Base-by-base conservation (phyloP, 768 basidiomycete genomes). In the Auricularia sp. region DNA sequence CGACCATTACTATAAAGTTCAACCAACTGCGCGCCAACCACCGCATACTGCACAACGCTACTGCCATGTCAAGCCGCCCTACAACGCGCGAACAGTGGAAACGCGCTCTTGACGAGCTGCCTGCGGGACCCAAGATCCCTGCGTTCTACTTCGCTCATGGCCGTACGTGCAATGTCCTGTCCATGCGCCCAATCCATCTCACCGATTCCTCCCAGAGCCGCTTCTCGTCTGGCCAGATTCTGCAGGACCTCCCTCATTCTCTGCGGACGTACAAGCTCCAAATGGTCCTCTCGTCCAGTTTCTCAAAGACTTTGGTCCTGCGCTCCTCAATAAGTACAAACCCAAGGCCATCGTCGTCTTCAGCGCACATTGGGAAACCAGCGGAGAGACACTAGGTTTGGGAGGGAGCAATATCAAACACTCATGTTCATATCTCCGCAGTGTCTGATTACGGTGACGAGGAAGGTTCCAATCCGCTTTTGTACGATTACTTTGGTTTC, bases 331-430 rank as follows among this genome's bases (percentile, higher is more conserved):
- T 64, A 91, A 90, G 72, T 92, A 92, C 73, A 78, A 83, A 59
- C 89, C 89, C 2, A 86, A 84, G 70, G 89, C 82, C n/a, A 86
- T 90, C 62, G 82, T 91, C 3, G 88, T 91, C 1, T 90, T 91
- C 76, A 88, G 86, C 67, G 90, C 90, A 11, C 90, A 91, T 70
- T 91, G 88, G 88, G 90, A 92, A 71, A 86, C 87, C 1, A 62
- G 64, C 11, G 79, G 76, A 2, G 83, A 85, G 71, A 80, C 83
- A 36, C 76, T 85, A 56, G 86, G 87, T 84, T 66, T 43, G 79
- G 67, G 36, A 42, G 16, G 43, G 12, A 21, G 33, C 62, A 12
- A 56, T n/a, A 61, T 51, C 23, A 8, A 36, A 54, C 10, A 23
- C 36, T 59, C 34, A 23, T 8, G 3, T 16, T 36, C 36, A 14